Evolutionary conservation across 495 filamentous ascomycete species (phyloP).

Genomic region (Penicillium waksmanii): DNA sequence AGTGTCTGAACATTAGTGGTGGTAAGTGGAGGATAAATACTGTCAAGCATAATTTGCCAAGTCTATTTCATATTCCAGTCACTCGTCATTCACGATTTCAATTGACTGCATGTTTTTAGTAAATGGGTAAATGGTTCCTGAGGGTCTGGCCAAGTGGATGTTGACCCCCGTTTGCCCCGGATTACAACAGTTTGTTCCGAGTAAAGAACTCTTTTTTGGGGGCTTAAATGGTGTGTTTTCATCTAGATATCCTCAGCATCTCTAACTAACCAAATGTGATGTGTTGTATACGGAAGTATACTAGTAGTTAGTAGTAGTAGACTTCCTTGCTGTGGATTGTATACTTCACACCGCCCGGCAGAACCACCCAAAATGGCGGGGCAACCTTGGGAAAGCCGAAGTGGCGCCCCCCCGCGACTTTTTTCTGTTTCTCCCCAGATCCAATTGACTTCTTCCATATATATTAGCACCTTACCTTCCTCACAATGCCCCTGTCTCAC

Average conservation of each 20-base stretch:
- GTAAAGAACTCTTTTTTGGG: not conserved
- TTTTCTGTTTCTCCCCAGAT: conserved; percentile 3
- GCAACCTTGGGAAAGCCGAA: conserved; percentile 1
- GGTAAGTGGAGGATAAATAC: too few relatives aligned
- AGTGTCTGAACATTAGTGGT: too few relatives aligned
- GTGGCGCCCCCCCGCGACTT: not conserved
- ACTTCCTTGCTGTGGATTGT: too few relatives aligned
- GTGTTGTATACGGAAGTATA: too few relatives aligned
- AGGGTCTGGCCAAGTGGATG: not conserved
- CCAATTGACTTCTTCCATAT: not conserved
- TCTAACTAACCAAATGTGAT: too few relatives aligned
- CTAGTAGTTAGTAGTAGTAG: too few relatives aligned
- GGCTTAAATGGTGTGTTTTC: too few relatives aligned
- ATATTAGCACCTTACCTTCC: not conserved
- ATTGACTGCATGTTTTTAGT: not conserved
- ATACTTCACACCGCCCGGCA: conserved; percentile 21
- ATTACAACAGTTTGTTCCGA: not conserved
- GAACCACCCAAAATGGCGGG: conserved; percentile 18
- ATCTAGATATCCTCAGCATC: too few relatives aligned
- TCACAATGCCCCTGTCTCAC: conserved; percentile 43
- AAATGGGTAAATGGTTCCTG: conserved; percentile 13
- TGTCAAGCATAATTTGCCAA: too few relatives aligned
- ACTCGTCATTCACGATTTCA: not conserved
- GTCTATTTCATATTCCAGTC: too few relatives aligned
- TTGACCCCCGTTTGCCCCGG: not conserved